Evolutionary conservation across 225 moss, liverwort and hornwort genomes (phyloP).

Genomic region (Sphagnum contortum): DNA sequence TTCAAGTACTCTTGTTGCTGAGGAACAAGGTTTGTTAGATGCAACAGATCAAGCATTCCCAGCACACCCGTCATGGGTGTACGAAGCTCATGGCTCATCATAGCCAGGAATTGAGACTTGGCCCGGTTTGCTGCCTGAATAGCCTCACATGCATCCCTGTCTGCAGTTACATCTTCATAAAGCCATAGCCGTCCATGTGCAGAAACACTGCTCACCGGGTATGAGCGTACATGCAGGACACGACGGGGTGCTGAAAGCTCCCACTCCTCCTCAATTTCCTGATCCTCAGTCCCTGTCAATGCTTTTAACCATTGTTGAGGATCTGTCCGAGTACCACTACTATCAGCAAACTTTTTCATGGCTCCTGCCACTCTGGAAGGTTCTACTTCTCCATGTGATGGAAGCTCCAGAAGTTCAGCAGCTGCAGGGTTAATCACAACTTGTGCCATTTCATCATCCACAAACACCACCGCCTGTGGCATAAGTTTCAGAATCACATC

Average conservation of each 20-base stretch:
- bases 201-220: slow-evolving; percentile 56
- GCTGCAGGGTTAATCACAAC: slow-evolving; percentile 79
- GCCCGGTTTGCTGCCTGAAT: slow-evolving; percentile 70
- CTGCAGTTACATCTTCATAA: slow-evolving; percentile 71
- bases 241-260: slow-evolving; percentile 60
- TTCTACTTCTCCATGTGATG: slow-evolving; percentile 78
- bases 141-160: slow-evolving; percentile 59
- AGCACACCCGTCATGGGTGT: slow-evolving; percentile 98
- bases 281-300: slow-evolving; percentile 41
- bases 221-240: slow-evolving; percentile 80
- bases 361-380: slow-evolving; percentile 65
- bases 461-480: slow-evolving; percentile 92
- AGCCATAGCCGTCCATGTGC: slow-evolving; percentile 92
- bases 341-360: slow-evolving; percentile 68
- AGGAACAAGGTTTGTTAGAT: slow-evolving; percentile 55
- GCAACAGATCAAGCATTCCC: slow-evolving; percentile 84
- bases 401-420: slow-evolving; percentile 60
- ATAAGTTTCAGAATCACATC: slow-evolving; percentile 88
- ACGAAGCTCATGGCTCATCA: slow-evolving; percentile 97
- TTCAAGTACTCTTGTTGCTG: slow-evolving; percentile 70
- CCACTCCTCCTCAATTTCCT: slow-evolving; percentile 89
- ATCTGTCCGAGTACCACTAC: slow-evolving; percentile 66
- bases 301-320: slow-evolving; percentile 61
- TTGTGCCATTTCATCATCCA: slow-evolving; percentile 73
- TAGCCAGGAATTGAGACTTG: slow-evolving; percentile 86